These are phyloP conservation scores for Beauveria medogensis DNA, from an alignment of 2,329 filamentous ascomycete species.

Conservation along the genomic window DNA sequence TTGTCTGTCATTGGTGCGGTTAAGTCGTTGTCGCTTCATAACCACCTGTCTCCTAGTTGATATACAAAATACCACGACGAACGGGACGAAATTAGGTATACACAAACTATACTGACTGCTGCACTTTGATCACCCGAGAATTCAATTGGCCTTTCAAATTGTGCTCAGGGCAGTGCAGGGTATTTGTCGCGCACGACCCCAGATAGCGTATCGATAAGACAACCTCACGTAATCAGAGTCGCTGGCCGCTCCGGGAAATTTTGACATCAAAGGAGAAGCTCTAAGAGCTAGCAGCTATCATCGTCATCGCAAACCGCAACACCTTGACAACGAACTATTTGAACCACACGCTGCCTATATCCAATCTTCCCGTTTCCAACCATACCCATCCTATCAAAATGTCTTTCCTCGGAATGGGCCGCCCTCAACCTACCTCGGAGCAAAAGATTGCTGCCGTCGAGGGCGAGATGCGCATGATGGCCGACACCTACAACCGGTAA, in stretches of 20 bases:
- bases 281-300: background rate
- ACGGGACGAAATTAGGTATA: too few relatives aligned
- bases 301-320: background rate
- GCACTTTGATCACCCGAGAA: too few relatives aligned
- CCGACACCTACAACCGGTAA: conserved; percentile 97
- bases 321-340: background rate
- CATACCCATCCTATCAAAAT: conserved; percentile 20
- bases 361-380: background rate
- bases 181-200: background rate
- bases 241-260: conserved; percentile 1
- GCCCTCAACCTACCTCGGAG: conserved; percentile 81
- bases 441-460: conserved; percentile 97
- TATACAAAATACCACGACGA: too few relatives aligned
- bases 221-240: conserved; percentile 8
- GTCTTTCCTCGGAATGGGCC: conserved; percentile 42
- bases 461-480: conserved; percentile 94
- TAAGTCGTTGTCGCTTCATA: background rate
- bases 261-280: conserved; percentile 8
- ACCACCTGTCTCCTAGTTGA: background rate
- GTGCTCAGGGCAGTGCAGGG: background rate
- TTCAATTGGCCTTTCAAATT: too few relatives aligned
- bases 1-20: background rate
- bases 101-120: too few relatives aligned
- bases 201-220: conserved; percentile 8
- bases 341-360: background rate